phyloP scores from a whole-genome alignment of 176 grass and related monocot species.

The Oryza punctata region DNA sequence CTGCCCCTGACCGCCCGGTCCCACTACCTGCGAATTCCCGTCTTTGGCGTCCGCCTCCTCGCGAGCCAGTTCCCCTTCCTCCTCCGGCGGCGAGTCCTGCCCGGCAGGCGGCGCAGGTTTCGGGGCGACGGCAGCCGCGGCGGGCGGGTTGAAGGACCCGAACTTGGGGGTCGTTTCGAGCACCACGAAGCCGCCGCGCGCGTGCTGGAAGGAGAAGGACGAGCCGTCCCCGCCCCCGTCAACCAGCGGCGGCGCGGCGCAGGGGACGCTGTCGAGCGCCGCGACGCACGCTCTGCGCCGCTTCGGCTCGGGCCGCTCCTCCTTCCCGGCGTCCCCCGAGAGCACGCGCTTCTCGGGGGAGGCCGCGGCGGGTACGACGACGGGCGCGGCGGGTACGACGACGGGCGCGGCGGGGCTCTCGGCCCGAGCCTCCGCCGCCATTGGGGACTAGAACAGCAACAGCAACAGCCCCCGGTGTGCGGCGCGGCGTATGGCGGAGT shows the following conservation, averaged over 20 bases:
- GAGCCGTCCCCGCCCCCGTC: slow-evolving; percentile 13
- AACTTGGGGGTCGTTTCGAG: slow-evolving; percentile 88
- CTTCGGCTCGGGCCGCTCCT: slow-evolving; percentile 44
- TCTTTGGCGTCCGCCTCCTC: slow-evolving; percentile 1
- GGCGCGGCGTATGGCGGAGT: neutral
- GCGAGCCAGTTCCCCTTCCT: neutral
- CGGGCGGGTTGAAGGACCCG: slow-evolving; percentile 69
- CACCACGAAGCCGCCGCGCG: slow-evolving; percentile 57
- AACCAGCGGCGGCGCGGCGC: neutral
- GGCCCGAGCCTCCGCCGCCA: slow-evolving; percentile 71
- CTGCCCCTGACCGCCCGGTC: neutral
- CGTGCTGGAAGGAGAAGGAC: slow-evolving; percentile 75
- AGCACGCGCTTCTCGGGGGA: slow-evolving; percentile 25
- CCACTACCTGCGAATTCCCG: neutral
- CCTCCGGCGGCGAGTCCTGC: neutral
- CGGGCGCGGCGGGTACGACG: slow-evolving; percentile 15
- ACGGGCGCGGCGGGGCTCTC: slow-evolving; percentile 36
- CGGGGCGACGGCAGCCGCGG: neutral
- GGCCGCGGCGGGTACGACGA: neutral
- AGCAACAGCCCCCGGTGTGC: neutral
- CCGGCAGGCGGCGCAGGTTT: neutral
- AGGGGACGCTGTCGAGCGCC: slow-evolving; percentile 50
- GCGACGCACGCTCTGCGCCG: slow-evolving; percentile 64
- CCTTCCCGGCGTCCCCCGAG: neutral
- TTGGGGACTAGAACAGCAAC: neutral